phyloP scores from a whole-genome alignment of 768 basidiomycete genomes.

The Lactarius hatsudake region DNA sequence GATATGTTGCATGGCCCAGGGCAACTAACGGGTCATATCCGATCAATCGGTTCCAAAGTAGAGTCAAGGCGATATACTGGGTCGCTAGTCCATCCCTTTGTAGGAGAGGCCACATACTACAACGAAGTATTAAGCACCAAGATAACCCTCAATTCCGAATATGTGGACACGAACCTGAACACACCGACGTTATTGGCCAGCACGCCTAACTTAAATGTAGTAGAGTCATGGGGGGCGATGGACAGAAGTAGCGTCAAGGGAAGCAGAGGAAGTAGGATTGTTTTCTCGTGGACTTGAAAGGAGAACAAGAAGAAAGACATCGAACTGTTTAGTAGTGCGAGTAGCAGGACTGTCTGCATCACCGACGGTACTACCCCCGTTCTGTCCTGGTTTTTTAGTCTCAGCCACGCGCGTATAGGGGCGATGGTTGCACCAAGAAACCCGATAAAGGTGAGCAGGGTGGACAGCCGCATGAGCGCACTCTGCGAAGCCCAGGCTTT shows the following conservation, averaged over 20 bases:
- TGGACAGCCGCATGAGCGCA: constrained; percentile 62
- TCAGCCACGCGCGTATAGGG: constrained; percentile 41
- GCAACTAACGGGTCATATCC: constrained; percentile 67
- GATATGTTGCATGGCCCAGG: constrained; percentile 44
- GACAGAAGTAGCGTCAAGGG: constrained; percentile 79
- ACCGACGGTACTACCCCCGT: constrained; percentile 39
- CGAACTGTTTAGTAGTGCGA: constrained; percentile 74
- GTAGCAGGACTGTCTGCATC: constrained; percentile 69
- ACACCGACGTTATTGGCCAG: constrained; percentile 80
- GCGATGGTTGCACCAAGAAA: constrained; percentile 62
- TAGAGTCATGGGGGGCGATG: constrained; percentile 45
- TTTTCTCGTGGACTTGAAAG: constrained; percentile 96
- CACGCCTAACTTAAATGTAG: constrained; percentile 66
- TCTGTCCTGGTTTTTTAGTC: constrained; percentile 28
- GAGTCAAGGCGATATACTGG: constrained; percentile 64
- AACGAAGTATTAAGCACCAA: not conserved
- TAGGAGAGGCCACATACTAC: constrained; percentile 93
- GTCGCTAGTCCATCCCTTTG: constrained; percentile 72
- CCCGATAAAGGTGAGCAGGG: constrained; percentile 62
- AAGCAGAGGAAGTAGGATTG: constrained; percentile 79
- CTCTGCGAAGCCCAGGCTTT: constrained; percentile 47
- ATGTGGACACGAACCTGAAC: constrained; percentile 63
- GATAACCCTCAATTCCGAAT: constrained; percentile 2
- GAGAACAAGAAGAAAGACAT: constrained; percentile 96
- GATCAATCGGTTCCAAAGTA: constrained; percentile 81